Evolutionary conservation across 2,329 filamentous ascomycete genomes (phyloP).

Genomic region (Aureobasidium subglaciale): DNA sequence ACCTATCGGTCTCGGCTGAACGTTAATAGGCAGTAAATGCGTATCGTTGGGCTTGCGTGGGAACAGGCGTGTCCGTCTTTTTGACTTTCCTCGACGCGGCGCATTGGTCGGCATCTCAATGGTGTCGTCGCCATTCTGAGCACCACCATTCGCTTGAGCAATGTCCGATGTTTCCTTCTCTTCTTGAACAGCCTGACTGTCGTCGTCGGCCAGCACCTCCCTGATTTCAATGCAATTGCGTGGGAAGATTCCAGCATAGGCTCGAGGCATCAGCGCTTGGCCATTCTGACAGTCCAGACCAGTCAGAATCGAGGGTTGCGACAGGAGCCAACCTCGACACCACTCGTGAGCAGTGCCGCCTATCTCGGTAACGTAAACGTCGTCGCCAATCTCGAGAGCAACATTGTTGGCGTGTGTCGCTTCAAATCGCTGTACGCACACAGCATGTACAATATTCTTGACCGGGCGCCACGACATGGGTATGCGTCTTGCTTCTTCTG

Average conservation of each 20-base stretch:
- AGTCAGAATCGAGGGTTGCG: constrained; percentile 84
- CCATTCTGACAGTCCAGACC: constrained; percentile 86
- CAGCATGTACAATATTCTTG: constrained; percentile 93
- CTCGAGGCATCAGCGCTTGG: constrained; percentile 86
- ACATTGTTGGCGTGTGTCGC: constrained; percentile 83
- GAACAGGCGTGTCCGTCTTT: constrained; percentile 1
- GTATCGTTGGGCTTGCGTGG: not conserved
- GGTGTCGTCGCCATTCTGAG: not conserved
- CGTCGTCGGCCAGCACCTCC: constrained; percentile 75
- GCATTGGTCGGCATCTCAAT: not conserved
- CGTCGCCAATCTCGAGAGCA: constrained; percentile 94
- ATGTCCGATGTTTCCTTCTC: constrained; percentile 12
- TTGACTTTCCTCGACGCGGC: not conserved
- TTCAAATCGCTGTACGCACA: constrained; percentile 90
- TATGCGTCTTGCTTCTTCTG: not conserved
- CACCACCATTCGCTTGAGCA: not conserved
- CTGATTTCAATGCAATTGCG: constrained; percentile 89
- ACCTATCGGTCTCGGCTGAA: constrained; percentile 52
- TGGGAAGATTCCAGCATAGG: constrained; percentile 98
- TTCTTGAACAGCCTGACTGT: constrained; percentile 10
- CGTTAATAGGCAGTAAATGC: constrained; percentile 11
- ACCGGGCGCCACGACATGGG: constrained; percentile 96
- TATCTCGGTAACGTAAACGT: constrained; percentile 97
- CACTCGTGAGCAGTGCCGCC: constrained; percentile 77
- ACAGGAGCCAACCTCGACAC: constrained; percentile 92